Conservation (phyloP, 805 yeast genomes). For the Debaryomyces maramus region DNA sequence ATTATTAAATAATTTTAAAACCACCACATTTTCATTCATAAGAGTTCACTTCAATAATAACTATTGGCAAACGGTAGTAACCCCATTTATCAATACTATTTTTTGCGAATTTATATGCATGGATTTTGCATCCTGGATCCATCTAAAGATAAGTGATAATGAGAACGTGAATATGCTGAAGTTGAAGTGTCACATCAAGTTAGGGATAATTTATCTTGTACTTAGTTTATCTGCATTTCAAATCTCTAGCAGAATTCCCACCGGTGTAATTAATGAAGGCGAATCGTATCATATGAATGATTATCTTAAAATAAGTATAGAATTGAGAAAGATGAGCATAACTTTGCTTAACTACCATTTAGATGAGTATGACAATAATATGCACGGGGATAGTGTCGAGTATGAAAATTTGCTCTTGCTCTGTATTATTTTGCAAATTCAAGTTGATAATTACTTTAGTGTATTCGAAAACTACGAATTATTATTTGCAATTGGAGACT, state of each 20-base stretch:
- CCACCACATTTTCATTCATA: constrained; percentile 25
- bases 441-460: constrained; percentile 37
- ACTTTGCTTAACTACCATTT: constrained; percentile 38
- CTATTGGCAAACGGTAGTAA: constrained; percentile 29
- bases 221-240: constrained; percentile 25
- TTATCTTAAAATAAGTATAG: constrained; percentile 29
- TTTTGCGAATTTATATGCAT: constrained; percentile 29
- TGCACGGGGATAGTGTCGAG: constrained; percentile 18
- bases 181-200: constrained; percentile 19
- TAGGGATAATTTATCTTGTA: constrained; percentile 23
- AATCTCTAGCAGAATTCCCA: constrained; percentile 4
- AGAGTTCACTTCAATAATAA: constrained; percentile 22
- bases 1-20: constrained; percentile 17
- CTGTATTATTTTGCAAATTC: constrained; percentile 37
- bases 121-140: constrained; percentile 12
- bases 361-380: constrained; percentile 38
- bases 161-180: constrained; percentile 10
- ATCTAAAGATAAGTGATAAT: constrained; percentile 1
- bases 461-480: constrained; percentile 44
- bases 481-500: constrained; percentile 42
- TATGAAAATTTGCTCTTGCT: constrained; percentile 36
- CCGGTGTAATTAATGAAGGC: constrained; percentile 13
- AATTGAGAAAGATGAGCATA: constrained; percentile 36
- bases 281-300: constrained; percentile 20
- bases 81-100: constrained; percentile 30